Evolutionary conservation across 164 flowering plant genomes (phyloP).

Genomic region (Sedum album): DNA sequence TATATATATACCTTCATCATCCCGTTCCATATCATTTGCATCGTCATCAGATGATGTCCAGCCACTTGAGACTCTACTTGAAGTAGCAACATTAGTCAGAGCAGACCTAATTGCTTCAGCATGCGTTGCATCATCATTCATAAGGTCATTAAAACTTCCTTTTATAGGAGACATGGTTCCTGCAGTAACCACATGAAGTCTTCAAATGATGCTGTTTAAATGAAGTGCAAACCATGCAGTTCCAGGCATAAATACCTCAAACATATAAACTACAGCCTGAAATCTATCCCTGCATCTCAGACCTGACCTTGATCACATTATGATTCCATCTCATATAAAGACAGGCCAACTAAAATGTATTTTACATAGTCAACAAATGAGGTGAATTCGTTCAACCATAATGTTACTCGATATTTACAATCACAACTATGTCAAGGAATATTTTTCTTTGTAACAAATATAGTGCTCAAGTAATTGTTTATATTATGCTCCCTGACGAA

Average conservation of each 20-base stretch:
- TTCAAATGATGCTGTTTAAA: neutral
- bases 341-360: neutral
- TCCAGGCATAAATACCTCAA: neutral
- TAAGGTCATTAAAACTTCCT: slow-evolving; percentile 35
- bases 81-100: slow-evolving; percentile 67
- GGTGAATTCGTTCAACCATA: neutral
- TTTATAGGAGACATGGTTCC: slow-evolving; percentile 62
- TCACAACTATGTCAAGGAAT: neutral
- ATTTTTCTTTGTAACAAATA: neutral
- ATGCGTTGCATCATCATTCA: slow-evolving; percentile 33
- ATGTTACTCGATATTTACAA: neutral
- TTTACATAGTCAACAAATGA: neutral
- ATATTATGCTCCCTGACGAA: neutral
- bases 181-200: slow-evolving; percentile 20
- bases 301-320: neutral
- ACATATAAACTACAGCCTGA: neutral
- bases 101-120: slow-evolving; percentile 75
- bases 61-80: slow-evolving; percentile 47
- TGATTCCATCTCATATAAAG: neutral
- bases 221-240: neutral
- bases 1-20: slow-evolving; percentile 43
- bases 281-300: neutral
- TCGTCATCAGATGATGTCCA: slow-evolving; percentile 98
- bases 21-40: slow-evolving; percentile 74
- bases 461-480: neutral